Evolutionary conservation across 1,139 yeast genomes (phyloP).

Genomic region (Pichia sp.): DNA sequence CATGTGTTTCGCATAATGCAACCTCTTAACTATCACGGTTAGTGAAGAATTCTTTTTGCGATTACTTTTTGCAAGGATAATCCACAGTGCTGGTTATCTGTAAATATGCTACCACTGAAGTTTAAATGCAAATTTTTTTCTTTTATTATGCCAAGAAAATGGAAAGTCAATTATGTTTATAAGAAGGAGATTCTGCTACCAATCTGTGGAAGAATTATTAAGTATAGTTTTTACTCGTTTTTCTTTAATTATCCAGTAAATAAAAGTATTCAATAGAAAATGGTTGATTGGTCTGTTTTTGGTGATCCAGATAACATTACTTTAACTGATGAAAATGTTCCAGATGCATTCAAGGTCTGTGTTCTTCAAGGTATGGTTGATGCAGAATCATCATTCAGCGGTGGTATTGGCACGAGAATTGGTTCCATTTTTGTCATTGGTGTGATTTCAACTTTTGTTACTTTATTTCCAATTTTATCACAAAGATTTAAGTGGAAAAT

Average conservation of each 20-base stretch:
- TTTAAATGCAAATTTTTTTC: not conserved
- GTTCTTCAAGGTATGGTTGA: slow-evolving; percentile 16
- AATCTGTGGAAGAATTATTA: too few species aligned
- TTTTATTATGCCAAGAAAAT: not conserved
- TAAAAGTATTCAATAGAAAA: not conserved
- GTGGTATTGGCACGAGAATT: slow-evolving; percentile 53
- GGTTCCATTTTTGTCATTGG: slow-evolving; percentile 67
- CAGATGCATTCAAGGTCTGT: slow-evolving; percentile 16
- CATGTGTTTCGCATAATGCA: too few species aligned
- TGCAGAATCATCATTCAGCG: slow-evolving; percentile 13
- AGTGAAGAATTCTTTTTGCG: too few species aligned
- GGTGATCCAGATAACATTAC: slow-evolving; percentile 12
- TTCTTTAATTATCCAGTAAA: too few species aligned
- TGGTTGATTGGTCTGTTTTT: slow-evolving; percentile 17
- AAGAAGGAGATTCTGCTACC: not conserved
- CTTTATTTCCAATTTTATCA: slow-evolving; percentile 54
- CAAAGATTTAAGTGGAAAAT: slow-evolving; percentile 42
- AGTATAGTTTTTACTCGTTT: too few species aligned
- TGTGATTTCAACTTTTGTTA: slow-evolving; percentile 49
- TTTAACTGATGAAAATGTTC: slow-evolving; percentile 12
- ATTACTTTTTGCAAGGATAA: too few species aligned
- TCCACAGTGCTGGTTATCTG: not conserved
- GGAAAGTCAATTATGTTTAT: not conserved
- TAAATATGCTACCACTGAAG: too few species aligned
- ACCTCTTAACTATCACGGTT: too few species aligned